A percentile compares a stretch with the other conserved stretches of the same genome.
These are phyloP conservation scores for Spathaspora arborariae DNA, from an alignment of 805 yeast genomes.

Conservation along the genomic window DNA sequence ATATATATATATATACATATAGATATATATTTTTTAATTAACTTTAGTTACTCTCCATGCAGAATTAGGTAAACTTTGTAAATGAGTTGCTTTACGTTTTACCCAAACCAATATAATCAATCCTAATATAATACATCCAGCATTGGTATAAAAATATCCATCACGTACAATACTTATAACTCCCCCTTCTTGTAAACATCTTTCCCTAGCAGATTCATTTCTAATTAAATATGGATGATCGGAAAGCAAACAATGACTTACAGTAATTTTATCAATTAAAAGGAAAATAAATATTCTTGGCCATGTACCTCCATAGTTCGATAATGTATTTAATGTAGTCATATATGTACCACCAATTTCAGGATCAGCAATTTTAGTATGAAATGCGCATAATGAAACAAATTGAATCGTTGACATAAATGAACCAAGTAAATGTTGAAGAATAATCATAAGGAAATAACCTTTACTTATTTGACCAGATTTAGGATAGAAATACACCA, in stretches of 20 bases:
- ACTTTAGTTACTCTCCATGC: conserved; percentile 64
- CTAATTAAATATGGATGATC: conserved; percentile 12
- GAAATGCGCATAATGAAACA: conserved; percentile 92
- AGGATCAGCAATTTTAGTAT: conserved; percentile 94
- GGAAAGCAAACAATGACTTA: conserved; percentile 49
- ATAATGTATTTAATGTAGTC: conserved; percentile 90
- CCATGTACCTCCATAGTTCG: conserved; percentile 97
- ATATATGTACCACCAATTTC: conserved; percentile 95
- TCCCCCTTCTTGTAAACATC: conserved; percentile 57
- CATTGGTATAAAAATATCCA: conserved; percentile 81
- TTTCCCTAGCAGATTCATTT: conserved; percentile 37
- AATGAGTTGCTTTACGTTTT: conserved; percentile 51
- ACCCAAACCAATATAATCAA: conserved; percentile 65
- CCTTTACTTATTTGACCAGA: conserved; percentile 42
- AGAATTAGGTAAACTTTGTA: conserved; percentile 69
- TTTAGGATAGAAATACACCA: conserved; percentile 70
- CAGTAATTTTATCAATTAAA: conserved; percentile 76
- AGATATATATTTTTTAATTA: not conserved
- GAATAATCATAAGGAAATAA: conserved; percentile 68
- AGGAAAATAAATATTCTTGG: conserved; percentile 78
- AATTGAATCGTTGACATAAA: conserved; percentile 95
- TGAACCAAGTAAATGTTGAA: conserved; percentile 81
- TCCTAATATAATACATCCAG: conserved; percentile 69
- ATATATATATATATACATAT: too few species aligned
- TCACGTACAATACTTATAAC: conserved; percentile 53